Evolutionary conservation across 1,284 basidiomycete genomes (phyloP).

Genomic region (Agroathelia rolfsii): DNA sequence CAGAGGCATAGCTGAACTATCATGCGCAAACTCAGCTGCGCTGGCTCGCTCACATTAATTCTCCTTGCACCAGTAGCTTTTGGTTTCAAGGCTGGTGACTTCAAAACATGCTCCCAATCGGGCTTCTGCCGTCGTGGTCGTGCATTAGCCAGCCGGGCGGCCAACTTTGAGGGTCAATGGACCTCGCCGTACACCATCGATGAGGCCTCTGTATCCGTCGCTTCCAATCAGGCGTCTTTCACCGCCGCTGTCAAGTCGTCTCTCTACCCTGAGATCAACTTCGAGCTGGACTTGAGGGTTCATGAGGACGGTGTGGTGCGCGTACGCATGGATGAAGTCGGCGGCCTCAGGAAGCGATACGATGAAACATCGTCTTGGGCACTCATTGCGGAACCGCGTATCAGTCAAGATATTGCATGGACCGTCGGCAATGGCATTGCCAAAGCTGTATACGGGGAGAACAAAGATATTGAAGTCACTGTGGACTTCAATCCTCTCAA

Average conservation of each 20-base stretch:
- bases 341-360: conserved; percentile 71
- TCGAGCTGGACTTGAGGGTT: conserved; percentile 71
- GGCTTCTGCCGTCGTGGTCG: conserved; percentile 88
- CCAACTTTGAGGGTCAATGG: conserved; percentile 50
- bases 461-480: conserved; percentile 54
- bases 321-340: conserved; percentile 79
- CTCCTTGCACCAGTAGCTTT: conserved; percentile 21
- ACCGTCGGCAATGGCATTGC: conserved; percentile 49
- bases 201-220: conserved; percentile 37
- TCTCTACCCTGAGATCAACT: conserved; percentile 76
- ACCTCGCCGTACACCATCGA: conserved; percentile 78
- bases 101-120: conserved; percentile 85
- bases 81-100: conserved; percentile 72
- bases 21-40: conserved; percentile 16
- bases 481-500: conserved; percentile 69
- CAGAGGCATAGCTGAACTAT: too few species aligned
- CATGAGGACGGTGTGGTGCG: conserved; percentile 80
- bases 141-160: conserved; percentile 63
- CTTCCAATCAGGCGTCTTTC: conserved; percentile 50
- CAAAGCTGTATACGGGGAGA: conserved; percentile 45
- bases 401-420: conserved; percentile 52
- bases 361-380: conserved; percentile 87
- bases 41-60: conserved; percentile 17
- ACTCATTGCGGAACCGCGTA: conserved; percentile 57
- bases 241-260: conserved; percentile 64